Evolutionary conservation across 768 basidiomycete genomes (phyloP).

Genomic region (Hemileccinum rubropunctum): DNA sequence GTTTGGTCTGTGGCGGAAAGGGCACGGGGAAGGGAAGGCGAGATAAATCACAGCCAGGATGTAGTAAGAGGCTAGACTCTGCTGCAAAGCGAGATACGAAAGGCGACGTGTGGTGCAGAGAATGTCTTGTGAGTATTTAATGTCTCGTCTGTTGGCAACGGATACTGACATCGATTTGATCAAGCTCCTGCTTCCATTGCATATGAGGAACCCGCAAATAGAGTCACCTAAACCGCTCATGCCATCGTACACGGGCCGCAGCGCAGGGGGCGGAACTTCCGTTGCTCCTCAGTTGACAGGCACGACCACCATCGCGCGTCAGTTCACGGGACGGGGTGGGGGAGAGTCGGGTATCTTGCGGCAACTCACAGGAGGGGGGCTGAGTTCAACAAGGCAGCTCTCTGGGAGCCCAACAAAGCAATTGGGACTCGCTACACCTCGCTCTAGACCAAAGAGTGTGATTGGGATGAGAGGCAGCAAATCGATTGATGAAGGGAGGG

Average conservation of each 20-base stretch:
- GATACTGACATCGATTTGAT: slow-evolving; percentile 11
- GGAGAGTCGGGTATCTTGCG: slow-evolving; percentile 38
- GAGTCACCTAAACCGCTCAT: slow-evolving; percentile 51
- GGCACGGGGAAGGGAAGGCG: slow-evolving; percentile 39
- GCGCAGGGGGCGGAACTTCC: slow-evolving; percentile 21
- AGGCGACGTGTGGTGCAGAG: slow-evolving; percentile 79
- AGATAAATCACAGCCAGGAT: slow-evolving; percentile 65
- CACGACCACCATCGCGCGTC: slow-evolving; percentile 68
- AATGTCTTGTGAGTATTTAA: slow-evolving; percentile 62
- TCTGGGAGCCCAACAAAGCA: slow-evolving; percentile 70
- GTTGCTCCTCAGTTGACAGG: slow-evolving; percentile 62
- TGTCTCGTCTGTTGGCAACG: not conserved
- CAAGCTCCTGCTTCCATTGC: slow-evolving; percentile 55
- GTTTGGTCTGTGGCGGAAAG: slow-evolving; percentile 81
- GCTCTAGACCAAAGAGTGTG: slow-evolving; percentile 76
- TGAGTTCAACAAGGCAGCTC: slow-evolving; percentile 67
- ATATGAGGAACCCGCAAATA: slow-evolving; percentile 47
- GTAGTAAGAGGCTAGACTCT: slow-evolving; percentile 80
- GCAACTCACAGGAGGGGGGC: slow-evolving; percentile 66
- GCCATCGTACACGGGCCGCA: slow-evolving; percentile 44
- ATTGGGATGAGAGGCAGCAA: slow-evolving; percentile 64
- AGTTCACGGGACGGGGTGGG: slow-evolving; percentile 63
- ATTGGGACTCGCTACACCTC: slow-evolving; percentile 39
- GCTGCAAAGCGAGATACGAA: slow-evolving; percentile 72
- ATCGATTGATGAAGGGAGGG: slow-evolving; percentile 62